phyloP scores from a whole-genome alignment of 352 stramenopile species.

The Phytopythium montanum region DNA sequence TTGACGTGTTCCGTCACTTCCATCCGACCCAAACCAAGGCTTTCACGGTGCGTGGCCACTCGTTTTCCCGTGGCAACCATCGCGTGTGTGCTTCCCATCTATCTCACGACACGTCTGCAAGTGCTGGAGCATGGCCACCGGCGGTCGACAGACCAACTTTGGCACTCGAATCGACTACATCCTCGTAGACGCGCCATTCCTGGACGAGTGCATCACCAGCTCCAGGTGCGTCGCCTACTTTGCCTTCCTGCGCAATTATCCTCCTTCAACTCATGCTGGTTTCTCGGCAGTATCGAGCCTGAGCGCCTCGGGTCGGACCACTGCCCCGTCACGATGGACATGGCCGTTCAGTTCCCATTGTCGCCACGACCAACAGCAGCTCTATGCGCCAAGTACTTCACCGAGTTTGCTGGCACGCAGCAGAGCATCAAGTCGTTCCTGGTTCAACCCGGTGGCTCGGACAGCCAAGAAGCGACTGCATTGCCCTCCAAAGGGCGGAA shows the following conservation, averaged over 20 bases:
- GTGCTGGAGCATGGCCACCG: conserved; percentile 88
- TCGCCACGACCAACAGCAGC: conserved; percentile 25
- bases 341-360: conserved; percentile 29
- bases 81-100: background rate
- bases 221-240: conserved; percentile 39
- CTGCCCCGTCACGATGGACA: conserved; percentile 61
- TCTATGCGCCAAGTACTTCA: conserved; percentile 66
- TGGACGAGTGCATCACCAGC: conserved; percentile 34
- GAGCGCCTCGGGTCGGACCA: conserved; percentile 72
- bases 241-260: background rate
- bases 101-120: conserved; percentile 8
- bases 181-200: conserved; percentile 52
- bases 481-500: background rate
- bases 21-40: conserved; percentile 67
- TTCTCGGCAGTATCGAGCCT: conserved; percentile 35
- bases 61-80: background rate
- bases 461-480: background rate
- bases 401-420: conserved; percentile 76
- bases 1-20: conserved; percentile 82
- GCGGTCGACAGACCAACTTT: conserved; percentile 87
- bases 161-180: conserved; percentile 92
- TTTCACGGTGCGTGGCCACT: conserved; percentile 57
- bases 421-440: conserved; percentile 59
- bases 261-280: background rate
- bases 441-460: conserved; percentile 3